phyloP scores from a whole-genome alignment of 805 yeast genomes.

The Debaryomyces tyrocola region DNA sequence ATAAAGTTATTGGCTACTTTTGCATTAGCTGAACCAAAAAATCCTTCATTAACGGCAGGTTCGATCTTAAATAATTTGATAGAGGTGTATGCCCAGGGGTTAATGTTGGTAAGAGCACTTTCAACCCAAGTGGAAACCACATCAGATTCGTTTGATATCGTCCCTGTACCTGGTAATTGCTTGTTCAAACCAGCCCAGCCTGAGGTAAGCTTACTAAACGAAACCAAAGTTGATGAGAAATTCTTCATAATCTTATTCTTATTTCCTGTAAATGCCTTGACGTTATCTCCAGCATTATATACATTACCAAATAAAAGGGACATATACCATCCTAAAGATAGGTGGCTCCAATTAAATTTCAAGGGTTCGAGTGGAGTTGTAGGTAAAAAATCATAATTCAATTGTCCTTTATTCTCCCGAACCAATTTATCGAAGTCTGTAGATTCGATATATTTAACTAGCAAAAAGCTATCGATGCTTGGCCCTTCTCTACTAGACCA shows the following conservation, averaged over 20 bases:
- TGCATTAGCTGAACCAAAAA: conserved; percentile 17
- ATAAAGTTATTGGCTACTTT: conserved; percentile 5
- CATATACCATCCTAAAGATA: conserved; percentile 75
- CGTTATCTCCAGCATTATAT: conserved; percentile 30
- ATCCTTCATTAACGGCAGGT: conserved; percentile 16
- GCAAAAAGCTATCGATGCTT: conserved; percentile 22
- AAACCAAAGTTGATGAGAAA: conserved; percentile 31
- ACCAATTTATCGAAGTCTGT: conserved; percentile 28
- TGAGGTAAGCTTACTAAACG: conserved; percentile 38
- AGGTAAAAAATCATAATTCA: conserved; percentile 44
- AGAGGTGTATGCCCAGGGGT: conserved; percentile 54
- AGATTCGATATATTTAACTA: conserved; percentile 43
- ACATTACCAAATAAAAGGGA: conserved; percentile 63
- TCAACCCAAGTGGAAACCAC: conserved; percentile 25
- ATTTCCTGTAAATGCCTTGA: conserved; percentile 19
- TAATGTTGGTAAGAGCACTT: conserved; percentile 32
- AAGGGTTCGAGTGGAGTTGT: conserved; percentile 43
- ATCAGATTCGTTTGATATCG: conserved; percentile 5
- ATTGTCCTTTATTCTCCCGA: conserved; percentile 22
- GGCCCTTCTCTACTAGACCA: conserved; percentile 22
- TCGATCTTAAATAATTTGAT: conserved; percentile 51
- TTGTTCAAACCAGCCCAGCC: conserved; percentile 38
- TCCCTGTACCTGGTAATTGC: conserved; percentile 5
- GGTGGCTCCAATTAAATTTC: conserved; percentile 59
- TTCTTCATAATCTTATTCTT: conserved; percentile 40